Evolutionary conservation across 129 eudicot genomes (phyloP).

Genomic region (Solidago caesia): DNA sequence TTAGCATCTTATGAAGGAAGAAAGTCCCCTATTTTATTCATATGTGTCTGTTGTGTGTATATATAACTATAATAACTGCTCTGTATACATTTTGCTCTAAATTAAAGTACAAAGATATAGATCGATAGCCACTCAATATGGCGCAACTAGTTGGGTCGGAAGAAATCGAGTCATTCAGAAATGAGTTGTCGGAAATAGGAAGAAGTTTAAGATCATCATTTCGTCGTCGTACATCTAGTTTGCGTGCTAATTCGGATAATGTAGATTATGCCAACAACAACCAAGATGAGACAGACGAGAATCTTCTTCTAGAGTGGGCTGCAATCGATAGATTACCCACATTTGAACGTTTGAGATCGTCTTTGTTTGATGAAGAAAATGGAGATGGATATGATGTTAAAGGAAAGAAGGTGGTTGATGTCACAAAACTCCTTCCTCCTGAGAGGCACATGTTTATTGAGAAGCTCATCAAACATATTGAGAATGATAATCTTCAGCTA

Average conservation of each 20-base stretch:
- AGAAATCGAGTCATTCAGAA: constrained; percentile 25
- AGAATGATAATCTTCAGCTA: constrained; percentile 50
- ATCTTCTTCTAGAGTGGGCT: constrained; percentile 34
- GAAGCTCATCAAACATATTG: constrained; percentile 52
- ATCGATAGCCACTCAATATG: constrained; percentile 7
- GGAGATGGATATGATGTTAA: constrained; percentile 7
- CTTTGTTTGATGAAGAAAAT: constrained; percentile 33
- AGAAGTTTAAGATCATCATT: constrained; percentile 37
- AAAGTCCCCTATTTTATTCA: not conserved
- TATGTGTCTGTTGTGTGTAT: not conserved
- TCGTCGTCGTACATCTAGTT: constrained; percentile 23
- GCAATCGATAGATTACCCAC: constrained; percentile 39
- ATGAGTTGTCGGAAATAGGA: constrained; percentile 36
- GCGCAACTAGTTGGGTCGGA: constrained; percentile 25
- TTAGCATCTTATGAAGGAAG: constrained; percentile 11
- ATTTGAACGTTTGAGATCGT: constrained; percentile 36
- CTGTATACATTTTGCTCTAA: not conserved
- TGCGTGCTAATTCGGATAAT: constrained; percentile 19
- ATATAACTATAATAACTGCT: not conserved
- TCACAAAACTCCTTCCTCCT: constrained; percentile 42
- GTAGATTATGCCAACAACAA: constrained; percentile 1
- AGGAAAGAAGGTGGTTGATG: constrained; percentile 39
- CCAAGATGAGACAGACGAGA: constrained; percentile 27
- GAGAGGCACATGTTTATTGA: constrained; percentile 49
- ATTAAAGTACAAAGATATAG: constrained; percentile 5